phyloP scores from a whole-genome alignment of 768 basidiomycete species.

The Agaricus blazei region DNA sequence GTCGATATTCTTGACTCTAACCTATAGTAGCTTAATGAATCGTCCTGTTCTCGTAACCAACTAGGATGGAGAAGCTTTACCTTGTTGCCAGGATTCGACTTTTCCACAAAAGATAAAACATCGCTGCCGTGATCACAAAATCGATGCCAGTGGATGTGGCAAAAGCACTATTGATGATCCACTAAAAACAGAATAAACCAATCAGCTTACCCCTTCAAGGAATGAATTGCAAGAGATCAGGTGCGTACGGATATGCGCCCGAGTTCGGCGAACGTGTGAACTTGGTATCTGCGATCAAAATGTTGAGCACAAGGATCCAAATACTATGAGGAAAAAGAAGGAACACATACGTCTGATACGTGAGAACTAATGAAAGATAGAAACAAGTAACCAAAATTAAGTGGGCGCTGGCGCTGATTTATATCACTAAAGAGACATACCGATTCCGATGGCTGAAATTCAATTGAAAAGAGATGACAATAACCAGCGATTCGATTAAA shows the following conservation, averaged over 20 bases:
- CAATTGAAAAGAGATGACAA: neutral
- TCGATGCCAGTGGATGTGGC: conserved; percentile 39
- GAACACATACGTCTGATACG: conserved; percentile 30
- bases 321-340: neutral
- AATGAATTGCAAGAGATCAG: neutral
- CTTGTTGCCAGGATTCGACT: conserved; percentile 21
- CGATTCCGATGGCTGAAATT: conserved; percentile 25
- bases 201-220: neutral
- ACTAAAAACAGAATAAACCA: conserved; percentile 20
- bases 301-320: neutral
- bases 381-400: neutral
- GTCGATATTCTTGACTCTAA: conserved; percentile 29
- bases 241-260: conserved; percentile 26
- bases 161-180: conserved; percentile 37
- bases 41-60: neutral
- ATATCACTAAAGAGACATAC: conserved; percentile 15
- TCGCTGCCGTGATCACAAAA: conserved; percentile 33
- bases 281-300: conserved; percentile 21
- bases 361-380: conserved; percentile 21
- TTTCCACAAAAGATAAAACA: conserved; percentile 30
- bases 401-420: neutral
- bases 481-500: neutral
- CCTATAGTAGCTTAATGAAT: conserved; percentile 12
- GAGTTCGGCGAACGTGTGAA: conserved; percentile 25
- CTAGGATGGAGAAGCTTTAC: conserved; percentile 12